These are phyloP conservation scores for Pleurotus tuoliensis DNA, from an alignment of 768 basidiomycete species.

Conservation along the genomic window DNA sequence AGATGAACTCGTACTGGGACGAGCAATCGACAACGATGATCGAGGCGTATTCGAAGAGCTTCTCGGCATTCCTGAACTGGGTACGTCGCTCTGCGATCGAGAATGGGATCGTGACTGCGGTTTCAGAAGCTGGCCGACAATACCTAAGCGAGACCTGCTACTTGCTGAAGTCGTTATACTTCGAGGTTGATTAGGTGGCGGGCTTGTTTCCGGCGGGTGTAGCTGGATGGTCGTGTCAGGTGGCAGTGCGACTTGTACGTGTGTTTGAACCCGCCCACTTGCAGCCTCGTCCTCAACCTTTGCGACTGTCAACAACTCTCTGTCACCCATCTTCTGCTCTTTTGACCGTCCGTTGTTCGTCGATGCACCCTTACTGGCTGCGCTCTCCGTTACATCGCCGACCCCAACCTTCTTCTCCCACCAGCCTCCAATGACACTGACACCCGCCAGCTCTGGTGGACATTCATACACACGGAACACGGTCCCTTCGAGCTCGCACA, in stretches of 20 bases:
- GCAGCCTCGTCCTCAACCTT: conserved; percentile 22
- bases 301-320: conserved; percentile 13
- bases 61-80: conserved; percentile 13
- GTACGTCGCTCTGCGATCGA: conserved; percentile 37
- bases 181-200: conserved; percentile 12
- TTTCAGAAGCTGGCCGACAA: conserved; percentile 42
- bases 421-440: conserved; percentile 63
- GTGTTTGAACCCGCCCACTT: conserved; percentile 20
- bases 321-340: conserved; percentile 18
- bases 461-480: conserved; percentile 71
- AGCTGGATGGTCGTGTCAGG: not conserved
- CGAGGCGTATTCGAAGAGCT: conserved; percentile 4
- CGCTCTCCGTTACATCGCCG: conserved; percentile 45
- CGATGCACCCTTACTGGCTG: conserved; percentile 3
- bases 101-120: conserved; percentile 34
- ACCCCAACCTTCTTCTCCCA: conserved; percentile 77
- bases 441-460: conserved; percentile 36
- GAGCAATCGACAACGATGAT: conserved; percentile 3
- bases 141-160: conserved; percentile 34
- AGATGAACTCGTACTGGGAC: conserved; percentile 9
- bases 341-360: not conserved
- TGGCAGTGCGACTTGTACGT: conserved; percentile 4
- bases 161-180: conserved; percentile 10
- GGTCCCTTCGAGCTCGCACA: conserved; percentile 94
- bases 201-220: not conserved